Conservation (phyloP, 176 grass and related monocot species). For the Oryza officinalis region DNA sequence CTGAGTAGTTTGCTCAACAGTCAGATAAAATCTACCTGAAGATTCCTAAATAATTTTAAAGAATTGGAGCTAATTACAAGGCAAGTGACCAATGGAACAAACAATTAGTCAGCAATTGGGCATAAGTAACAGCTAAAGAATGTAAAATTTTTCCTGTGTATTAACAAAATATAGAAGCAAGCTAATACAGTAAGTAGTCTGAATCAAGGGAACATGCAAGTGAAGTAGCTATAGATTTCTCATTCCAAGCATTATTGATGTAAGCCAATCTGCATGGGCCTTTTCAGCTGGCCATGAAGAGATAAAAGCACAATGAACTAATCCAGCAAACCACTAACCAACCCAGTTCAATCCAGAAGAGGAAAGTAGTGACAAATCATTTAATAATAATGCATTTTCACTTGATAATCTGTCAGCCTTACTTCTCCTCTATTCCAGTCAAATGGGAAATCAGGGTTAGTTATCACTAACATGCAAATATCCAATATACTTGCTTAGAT, state of each 20-base stretch:
- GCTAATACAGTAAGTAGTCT: background rate
- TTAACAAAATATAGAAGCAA: slow-evolving; percentile 20
- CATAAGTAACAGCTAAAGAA: slow-evolving; percentile 15
- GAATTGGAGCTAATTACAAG: background rate
- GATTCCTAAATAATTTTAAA: slow-evolving; percentile 1
- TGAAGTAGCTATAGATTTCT: background rate
- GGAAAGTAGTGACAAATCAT: background rate
- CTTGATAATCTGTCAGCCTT: background rate
- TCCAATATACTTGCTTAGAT: background rate
- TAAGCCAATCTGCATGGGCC: background rate
- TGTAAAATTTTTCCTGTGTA: background rate
- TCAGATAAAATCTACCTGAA: slow-evolving; percentile 31
- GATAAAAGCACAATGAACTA: slow-evolving; percentile 1
- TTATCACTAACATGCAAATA: slow-evolving; percentile 3
- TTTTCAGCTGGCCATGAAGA: background rate
- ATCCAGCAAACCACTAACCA: background rate
- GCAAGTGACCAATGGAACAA: slow-evolving; percentile 14
- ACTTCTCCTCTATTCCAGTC: slow-evolving; percentile 18
- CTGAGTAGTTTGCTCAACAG: slow-evolving; percentile 39
- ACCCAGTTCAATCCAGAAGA: slow-evolving; percentile 9
- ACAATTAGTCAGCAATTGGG: background rate
- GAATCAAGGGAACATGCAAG: background rate
- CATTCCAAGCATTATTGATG: background rate
- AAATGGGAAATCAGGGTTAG: slow-evolving; percentile 12
- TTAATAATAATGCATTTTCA: background rate